Evolutionary conservation across 257 asterid species (phyloP).

Genomic region (Ilex asprella): DNA sequence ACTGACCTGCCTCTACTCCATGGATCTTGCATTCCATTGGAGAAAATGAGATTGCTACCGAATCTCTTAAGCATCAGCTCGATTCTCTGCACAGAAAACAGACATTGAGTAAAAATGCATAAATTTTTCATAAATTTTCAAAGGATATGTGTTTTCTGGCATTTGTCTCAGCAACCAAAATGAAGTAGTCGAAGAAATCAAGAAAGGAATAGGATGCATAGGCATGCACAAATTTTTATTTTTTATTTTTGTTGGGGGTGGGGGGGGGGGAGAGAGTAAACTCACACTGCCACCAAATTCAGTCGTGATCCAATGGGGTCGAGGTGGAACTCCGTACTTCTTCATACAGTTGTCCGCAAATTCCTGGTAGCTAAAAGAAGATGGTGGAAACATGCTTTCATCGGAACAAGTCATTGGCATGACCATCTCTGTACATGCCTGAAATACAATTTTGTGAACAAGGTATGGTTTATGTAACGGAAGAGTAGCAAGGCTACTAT

Average conservation of each 20-base stretch:
- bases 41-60: slow-evolving; percentile 73
- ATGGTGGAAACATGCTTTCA: slow-evolving; percentile 67
- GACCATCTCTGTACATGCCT: slow-evolving; percentile 91
- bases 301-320: slow-evolving; percentile 75
- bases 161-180: too few species aligned
- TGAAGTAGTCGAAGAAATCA: too few species aligned
- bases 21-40: slow-evolving; percentile 78
- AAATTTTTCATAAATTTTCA: not conserved
- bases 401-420: slow-evolving; percentile 62
- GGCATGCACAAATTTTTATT: too few species aligned
- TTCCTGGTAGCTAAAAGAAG: slow-evolving; percentile 45
- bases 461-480: too few species aligned
- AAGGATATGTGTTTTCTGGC: not conserved
- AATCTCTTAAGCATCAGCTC: slow-evolving; percentile 52
- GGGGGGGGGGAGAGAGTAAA: not conserved
- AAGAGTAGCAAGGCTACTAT: too few species aligned
- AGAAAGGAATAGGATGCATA: too few species aligned
- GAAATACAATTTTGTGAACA: not conserved
- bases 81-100: slow-evolving; percentile 32
- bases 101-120: not conserved
- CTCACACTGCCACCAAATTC: slow-evolving; percentile 65
- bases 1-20: slow-evolving; percentile 86
- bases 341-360: slow-evolving; percentile 29
- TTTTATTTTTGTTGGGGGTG: too few species aligned
- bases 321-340: slow-evolving; percentile 48